Base-by-base conservation (phyloP, 2,329 filamentous ascomycete species). In the Escovopsis weberi region DNA sequence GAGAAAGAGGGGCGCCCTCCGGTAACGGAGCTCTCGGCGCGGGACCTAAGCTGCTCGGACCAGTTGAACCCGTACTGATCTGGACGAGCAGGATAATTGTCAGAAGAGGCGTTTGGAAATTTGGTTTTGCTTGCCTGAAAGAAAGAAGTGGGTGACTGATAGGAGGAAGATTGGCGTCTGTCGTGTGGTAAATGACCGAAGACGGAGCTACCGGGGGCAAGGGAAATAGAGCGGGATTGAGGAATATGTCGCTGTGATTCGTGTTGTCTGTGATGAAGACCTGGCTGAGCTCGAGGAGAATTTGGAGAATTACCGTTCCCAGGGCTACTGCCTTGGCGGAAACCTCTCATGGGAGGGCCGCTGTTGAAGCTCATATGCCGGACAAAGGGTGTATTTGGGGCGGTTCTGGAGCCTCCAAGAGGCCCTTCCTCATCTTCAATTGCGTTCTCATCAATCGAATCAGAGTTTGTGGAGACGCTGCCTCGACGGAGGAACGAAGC, bases 61-160 rank as follows among this genome's bases (percentile, higher is more conserved):
- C 89, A 94, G 67, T 94, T 94, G 74, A 93, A 94, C 62, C 85
- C 85, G 73, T 61, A 59, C 57, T 91, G 86, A 72, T 85, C 83
- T 88, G 76, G 66, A 64, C 72, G 74, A 61, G 65, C 63, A 67
- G 60, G 56, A 50, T 65, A 66, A 65, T 66, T 67, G 78, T 83
- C 74, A 83, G 79, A 78, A 74, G 68, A 62, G 62, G 69, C 66
- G 78, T 58, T 65, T 59, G 67, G 60, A 61, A 62, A 57, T 60
- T 70, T 69, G 69, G 64, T 65, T 62, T 64, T 70, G 73, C 74
- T 77, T 76, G 72, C 70, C 69, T 75, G 72, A 61, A 62, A 58
- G 49, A 57, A 49, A 49, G 58, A 54, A 48, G 59, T 55, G 45
- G 57, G 43, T 43, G 51, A 48, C 43, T 56, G 45, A 45, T 50